phyloP scores from a whole-genome alignment of 257 asterid species.

The Penstemon davidsonii region DNA sequence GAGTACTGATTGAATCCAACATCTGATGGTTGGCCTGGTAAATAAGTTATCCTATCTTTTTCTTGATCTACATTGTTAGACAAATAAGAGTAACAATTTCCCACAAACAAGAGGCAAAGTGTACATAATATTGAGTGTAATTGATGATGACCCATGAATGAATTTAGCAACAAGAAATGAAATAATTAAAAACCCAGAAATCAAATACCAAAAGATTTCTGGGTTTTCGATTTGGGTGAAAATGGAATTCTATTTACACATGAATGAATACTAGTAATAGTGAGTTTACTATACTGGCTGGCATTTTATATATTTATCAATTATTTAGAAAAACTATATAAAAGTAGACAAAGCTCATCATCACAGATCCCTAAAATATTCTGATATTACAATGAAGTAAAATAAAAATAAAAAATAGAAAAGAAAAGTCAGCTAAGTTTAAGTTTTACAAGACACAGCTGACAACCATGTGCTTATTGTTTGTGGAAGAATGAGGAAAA shows the following conservation, averaged over 20 bases:
- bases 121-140: slow-evolving; percentile 20
- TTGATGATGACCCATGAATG: slow-evolving; percentile 32
- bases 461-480: slow-evolving; percentile 43
- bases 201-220: slow-evolving; percentile 27
- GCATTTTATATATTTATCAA: slow-evolving; percentile 27
- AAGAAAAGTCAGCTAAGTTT: slow-evolving; percentile 40
- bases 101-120: slow-evolving; percentile 39
- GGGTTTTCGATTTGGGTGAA: slow-evolving; percentile 24
- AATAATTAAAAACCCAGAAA: slow-evolving; percentile 25
- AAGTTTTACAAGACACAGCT: slow-evolving; percentile 25
- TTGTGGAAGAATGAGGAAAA: slow-evolving; percentile 21
- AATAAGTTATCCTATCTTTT: slow-evolving; percentile 59
- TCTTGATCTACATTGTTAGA: slow-evolving; percentile 57
- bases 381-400: slow-evolving; percentile 27
- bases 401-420: not conserved
- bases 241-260: slow-evolving; percentile 27
- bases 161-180: not conserved
- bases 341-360: slow-evolving; percentile 29
- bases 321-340: slow-evolving; percentile 19
- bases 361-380: slow-evolving; percentile 42
- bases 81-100: slow-evolving; percentile 40
- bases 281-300: slow-evolving; percentile 20
- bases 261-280: slow-evolving; percentile 15
- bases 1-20: slow-evolving; percentile 72
- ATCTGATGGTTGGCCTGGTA: slow-evolving; percentile 90